phyloP scores from a whole-genome alignment of 1,284 basidiomycete species.

The Somion occarium region DNA sequence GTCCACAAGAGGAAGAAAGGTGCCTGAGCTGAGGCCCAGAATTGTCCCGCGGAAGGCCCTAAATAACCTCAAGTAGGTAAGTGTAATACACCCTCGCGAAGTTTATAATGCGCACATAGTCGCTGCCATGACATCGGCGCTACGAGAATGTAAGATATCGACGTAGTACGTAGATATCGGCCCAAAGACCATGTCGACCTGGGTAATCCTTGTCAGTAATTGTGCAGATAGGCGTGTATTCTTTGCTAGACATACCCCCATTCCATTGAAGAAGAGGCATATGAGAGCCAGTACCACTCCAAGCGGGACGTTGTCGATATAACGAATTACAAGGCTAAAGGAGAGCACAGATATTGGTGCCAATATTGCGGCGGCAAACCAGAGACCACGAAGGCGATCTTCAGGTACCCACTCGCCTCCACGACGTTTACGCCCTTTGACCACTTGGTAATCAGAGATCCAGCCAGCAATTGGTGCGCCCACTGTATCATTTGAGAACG shows the following conservation, averaged over 20 bases:
- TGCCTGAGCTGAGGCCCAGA: slow-evolving; percentile 33
- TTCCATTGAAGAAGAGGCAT: slow-evolving; percentile 44
- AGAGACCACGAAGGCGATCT: slow-evolving; percentile 47
- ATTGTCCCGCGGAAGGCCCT: slow-evolving; percentile 42
- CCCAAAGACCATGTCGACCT: slow-evolving; percentile 42
- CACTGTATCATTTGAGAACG: slow-evolving; percentile 29
- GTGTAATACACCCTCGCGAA: background rate
- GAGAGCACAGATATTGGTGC: slow-evolving; percentile 37
- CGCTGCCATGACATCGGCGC: slow-evolving; percentile 46
- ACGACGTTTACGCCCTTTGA: slow-evolving; percentile 39
- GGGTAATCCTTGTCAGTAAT: slow-evolving; percentile 12
- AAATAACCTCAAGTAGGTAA: background rate
- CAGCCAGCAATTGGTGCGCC: slow-evolving; percentile 50
- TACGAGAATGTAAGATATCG: slow-evolving; percentile 44
- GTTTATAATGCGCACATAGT: slow-evolving; percentile 28
- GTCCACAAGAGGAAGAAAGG: slow-evolving; percentile 48
- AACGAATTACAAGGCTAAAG: slow-evolving; percentile 30
- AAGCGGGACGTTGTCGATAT: slow-evolving; percentile 30
- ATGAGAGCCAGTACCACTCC: slow-evolving; percentile 38
- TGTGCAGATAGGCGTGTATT: background rate
- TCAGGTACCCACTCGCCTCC: slow-evolving; percentile 51
- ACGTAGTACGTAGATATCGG: slow-evolving; percentile 51
- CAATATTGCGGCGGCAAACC: slow-evolving; percentile 41
- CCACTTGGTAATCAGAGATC: slow-evolving; percentile 48
- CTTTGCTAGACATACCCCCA: slow-evolving; percentile 37